Base-by-base conservation (phyloP, 352 stramenopile species). In the Paralagenidium karlingii region DNA sequence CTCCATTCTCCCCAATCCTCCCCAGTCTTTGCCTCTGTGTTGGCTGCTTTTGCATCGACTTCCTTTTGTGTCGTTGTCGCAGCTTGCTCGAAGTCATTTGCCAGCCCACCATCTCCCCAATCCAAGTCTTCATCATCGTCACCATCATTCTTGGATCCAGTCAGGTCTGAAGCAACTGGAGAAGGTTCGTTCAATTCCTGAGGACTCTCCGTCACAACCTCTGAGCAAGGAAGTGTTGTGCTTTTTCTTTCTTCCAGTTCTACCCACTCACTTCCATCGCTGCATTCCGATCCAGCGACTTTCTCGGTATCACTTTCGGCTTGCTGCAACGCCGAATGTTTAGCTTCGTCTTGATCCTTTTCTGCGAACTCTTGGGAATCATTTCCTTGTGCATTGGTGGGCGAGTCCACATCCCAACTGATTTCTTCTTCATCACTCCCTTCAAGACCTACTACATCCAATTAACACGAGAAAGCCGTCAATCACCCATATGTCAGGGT, bases 1-100 rank as follows among this genome's bases (percentile, higher is more conserved):
- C 78, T 64, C 68, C 68, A 82, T 39, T 82, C 64, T 30, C 68
- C 68, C 68, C 68, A 82, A 49, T 82, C 68, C 34, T 67, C 68
- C n/a, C 61, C 60, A 22, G 55, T 52, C 42, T 60, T 70, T 46
- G n/a, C n/a, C n/a, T n/a, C n/a, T n/a, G n/a, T n/a, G n/a, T n/a
- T n/a, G n/a, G n/a, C n/a, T n/a, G n/a, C n/a, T n/a, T n/a, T n/a
- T n/a, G n/a, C n/a, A n/a, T 54, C 62, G 30, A 28, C 45, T 20
- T 70, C 51, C 32, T 67, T 49, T 19, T 62, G 52, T 12, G 49
- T 21, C 21, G 42, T 45, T 7, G 49, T 12, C 8, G 19, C 20
- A 26, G 61, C 47, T 10, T 38, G 49, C 18, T 30, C 31, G 20
- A 43, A 25, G 12, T 41, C 44, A 3, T 42, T 31, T 2, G 43